A percentile compares a stretch with the other conserved stretches of the same genome.
phyloP scores from a whole-genome alignment of 2,329 filamentous ascomycete genomes.

The Alternaria ventricosa region DNA sequence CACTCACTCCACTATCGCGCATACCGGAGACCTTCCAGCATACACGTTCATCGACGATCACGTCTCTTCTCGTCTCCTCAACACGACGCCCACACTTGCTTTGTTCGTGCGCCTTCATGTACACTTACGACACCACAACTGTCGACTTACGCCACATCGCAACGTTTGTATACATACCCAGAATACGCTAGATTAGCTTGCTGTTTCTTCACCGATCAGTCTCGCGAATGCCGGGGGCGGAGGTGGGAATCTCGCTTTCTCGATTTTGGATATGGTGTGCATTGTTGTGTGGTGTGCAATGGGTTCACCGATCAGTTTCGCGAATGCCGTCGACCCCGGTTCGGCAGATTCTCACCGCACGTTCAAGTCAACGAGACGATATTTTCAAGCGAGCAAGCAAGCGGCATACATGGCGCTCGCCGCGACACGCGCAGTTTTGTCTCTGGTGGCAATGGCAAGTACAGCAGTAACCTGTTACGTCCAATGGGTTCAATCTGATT shows the following conservation, averaged over 20 bases:
- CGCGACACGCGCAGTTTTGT: neutral
- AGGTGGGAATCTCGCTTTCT: no score
- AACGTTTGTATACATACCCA: neutral
- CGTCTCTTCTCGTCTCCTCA: neutral
- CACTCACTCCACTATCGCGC: neutral
- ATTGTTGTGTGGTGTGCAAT: no score
- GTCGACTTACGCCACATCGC: neutral
- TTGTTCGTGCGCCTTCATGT: neutral
- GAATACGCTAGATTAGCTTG: neutral
- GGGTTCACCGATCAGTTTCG: no score
- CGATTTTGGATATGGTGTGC: no score
- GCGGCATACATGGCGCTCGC: no score
- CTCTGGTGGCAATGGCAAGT: neutral
- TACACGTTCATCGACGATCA: neutral
- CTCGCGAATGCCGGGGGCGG: neutral
- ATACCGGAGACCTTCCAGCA: neutral
- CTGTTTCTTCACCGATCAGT: neutral
- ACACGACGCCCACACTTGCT: neutral
- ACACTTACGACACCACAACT: neutral
- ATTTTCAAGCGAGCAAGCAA: neutral
- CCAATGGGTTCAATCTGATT: neutral
- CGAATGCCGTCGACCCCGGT: neutral
- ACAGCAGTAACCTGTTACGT: neutral
- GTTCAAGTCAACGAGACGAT: neutral
- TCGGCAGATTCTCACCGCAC: neutral